Evolutionary conservation across 2,329 filamentous ascomycete species (phyloP).

Genomic region (Rasamsonia emersonii): DNA sequence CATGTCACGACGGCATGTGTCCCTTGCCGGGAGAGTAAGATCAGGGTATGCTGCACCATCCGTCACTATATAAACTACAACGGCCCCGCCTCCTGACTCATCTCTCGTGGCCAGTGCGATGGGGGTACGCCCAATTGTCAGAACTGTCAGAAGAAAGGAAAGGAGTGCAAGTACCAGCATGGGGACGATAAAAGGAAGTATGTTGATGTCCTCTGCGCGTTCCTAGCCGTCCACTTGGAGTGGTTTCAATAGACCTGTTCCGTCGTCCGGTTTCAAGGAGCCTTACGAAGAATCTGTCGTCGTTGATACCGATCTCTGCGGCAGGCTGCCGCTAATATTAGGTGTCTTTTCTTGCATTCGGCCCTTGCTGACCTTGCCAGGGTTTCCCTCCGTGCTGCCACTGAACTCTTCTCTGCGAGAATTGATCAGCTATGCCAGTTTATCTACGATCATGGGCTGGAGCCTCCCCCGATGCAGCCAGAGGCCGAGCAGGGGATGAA

Average conservation of each 20-base stretch:
- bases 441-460: constrained; percentile 32
- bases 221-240: no score
- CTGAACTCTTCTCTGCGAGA: constrained; percentile 28
- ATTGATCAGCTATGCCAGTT: constrained; percentile 33
- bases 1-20: constrained; percentile 39
- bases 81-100: constrained; percentile 1
- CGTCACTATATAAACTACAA: no score
- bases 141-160: constrained; percentile 31
- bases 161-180: constrained; percentile 31
- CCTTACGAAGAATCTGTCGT: no score
- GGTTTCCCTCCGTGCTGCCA: constrained; percentile 27
- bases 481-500: constrained; percentile 31
- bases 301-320: no score
- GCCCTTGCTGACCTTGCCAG: constrained; percentile 14
- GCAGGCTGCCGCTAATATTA: not conserved
- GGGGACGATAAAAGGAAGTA: constrained; percentile 34
- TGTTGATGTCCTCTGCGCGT: constrained; percentile 14
- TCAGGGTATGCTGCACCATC: constrained; percentile 36
- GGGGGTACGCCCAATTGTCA: constrained; percentile 29
- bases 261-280: no score
- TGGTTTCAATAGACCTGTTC: no score
- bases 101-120: constrained; percentile 22
- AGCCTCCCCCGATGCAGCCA: constrained; percentile 30
- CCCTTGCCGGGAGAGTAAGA: constrained; percentile 38
- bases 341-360: not conserved